A percentile compares a stretch with the other conserved stretches of the same genome.
phyloP scores from a whole-genome alignment of 805 yeast genomes.

The Wickerhamomyces queroliae region DNA sequence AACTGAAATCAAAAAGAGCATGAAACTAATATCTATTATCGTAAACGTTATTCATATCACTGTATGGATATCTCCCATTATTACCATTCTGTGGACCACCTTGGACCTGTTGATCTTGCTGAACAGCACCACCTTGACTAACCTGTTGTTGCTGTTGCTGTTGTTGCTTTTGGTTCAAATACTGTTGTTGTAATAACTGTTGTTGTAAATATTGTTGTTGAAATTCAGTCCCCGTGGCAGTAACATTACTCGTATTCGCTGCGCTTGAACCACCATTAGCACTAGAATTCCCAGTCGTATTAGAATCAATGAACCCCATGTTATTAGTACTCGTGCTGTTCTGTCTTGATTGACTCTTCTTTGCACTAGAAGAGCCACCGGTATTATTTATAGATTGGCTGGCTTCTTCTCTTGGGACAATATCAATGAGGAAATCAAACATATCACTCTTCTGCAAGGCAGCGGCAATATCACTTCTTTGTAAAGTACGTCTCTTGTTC shows the following conservation, averaged over 20 bases:
- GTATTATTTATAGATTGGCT: slow-evolving; percentile 21
- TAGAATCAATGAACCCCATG: background rate
- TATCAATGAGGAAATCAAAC: slow-evolving; percentile 95
- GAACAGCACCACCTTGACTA: too few species aligned
- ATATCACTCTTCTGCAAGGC: slow-evolving; percentile 92
- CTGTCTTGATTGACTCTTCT: background rate
- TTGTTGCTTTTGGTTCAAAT: background rate
- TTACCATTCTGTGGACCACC: too few species aligned
- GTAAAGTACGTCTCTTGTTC: slow-evolving; percentile 89
- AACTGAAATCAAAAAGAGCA: background rate
- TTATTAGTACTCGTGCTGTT: background rate
- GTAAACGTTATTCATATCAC: slow-evolving; percentile 4
- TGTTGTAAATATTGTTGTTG: slow-evolving; percentile 1
- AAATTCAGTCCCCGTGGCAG: background rate
- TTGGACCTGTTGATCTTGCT: too few species aligned
- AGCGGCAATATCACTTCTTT: slow-evolving; percentile 90
- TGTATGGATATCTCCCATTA: slow-evolving; percentile 4
- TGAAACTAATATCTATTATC: background rate
- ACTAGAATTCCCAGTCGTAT: background rate
- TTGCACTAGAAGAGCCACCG: slow-evolving; percentile 2
- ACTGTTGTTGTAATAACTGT: slow-evolving; percentile 1
- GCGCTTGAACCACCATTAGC: background rate
- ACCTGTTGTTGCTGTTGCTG: too few species aligned
- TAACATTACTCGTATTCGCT: background rate
- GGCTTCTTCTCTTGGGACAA: slow-evolving; percentile 83